phyloP scores from a whole-genome alignment of 2,329 filamentous ascomycete genomes.

The Penicillium paneum region DNA sequence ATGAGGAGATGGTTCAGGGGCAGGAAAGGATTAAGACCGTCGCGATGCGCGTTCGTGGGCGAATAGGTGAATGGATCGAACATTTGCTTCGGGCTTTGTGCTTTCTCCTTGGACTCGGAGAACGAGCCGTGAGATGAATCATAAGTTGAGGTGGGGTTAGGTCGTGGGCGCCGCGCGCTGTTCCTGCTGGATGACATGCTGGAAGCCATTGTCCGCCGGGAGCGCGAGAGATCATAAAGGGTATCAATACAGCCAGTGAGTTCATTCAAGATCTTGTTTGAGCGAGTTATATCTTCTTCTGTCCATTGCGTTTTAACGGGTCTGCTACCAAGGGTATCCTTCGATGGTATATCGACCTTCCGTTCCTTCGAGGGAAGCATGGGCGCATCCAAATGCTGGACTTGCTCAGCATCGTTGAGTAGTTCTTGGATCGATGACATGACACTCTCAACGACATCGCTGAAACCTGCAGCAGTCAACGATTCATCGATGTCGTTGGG shows the following conservation, averaged over 20 bases:
- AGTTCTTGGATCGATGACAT: constrained; percentile 63
- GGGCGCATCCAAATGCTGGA: constrained; percentile 49
- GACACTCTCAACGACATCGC: constrained; percentile 62
- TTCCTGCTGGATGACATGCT: constrained; percentile 36
- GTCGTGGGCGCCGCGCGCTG: constrained; percentile 25
- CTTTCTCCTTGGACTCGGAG: constrained; percentile 35
- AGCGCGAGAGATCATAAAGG: constrained; percentile 61
- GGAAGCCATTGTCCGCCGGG: constrained; percentile 48
- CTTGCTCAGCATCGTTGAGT: constrained; percentile 58
- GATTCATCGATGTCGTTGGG: constrained; percentile 62
- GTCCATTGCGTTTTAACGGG: constrained; percentile 46
- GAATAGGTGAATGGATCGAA: constrained; percentile 27
- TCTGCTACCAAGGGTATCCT: constrained; percentile 30
- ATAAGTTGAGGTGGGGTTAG: constrained; percentile 24
- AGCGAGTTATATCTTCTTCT: constrained; percentile 52
- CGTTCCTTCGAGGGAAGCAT: constrained; percentile 37
- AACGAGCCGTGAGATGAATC: constrained; percentile 36
- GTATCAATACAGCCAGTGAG: constrained; percentile 62
- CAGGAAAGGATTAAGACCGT: constrained; percentile 22
- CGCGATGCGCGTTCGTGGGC: constrained; percentile 22
- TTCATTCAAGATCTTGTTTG: constrained; percentile 58
- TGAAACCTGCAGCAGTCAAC: constrained; percentile 59
- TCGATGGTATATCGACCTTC: constrained; percentile 30
- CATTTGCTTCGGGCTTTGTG: constrained; percentile 22
- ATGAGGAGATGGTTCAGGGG: constrained; percentile 37